phyloP scores from a whole-genome alignment of 2,329 filamentous ascomycete genomes.

The Pseudogymnoascus sp. region DNA sequence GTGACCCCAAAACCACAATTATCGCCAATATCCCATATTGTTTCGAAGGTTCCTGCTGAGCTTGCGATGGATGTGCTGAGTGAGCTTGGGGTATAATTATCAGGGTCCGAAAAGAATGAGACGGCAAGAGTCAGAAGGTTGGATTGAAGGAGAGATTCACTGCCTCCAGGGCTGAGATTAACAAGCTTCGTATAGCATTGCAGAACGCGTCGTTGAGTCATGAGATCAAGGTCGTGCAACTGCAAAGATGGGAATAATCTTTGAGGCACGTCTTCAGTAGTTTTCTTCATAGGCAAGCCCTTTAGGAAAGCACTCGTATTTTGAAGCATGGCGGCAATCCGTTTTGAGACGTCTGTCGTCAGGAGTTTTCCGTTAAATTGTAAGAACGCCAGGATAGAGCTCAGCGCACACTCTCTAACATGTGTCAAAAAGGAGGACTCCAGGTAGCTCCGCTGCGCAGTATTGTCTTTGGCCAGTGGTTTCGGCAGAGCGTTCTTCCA shows the following conservation, averaged over 20 bases:
- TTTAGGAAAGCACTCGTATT: slow-evolving; percentile 89
- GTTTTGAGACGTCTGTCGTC: slow-evolving; percentile 88
- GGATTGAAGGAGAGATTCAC: slow-evolving; percentile 81
- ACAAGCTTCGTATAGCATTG: slow-evolving; percentile 93
- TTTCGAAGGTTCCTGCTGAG: slow-evolving; percentile 83
- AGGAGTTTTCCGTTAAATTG: slow-evolving; percentile 88
- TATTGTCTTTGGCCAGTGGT: slow-evolving; percentile 87
- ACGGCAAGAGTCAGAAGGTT: slow-evolving; percentile 86
- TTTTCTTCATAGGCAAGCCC: slow-evolving; percentile 74
- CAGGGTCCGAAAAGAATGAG: slow-evolving; percentile 86
- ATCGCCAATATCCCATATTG: slow-evolving; percentile 89
- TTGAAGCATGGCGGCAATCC: slow-evolving; percentile 89
- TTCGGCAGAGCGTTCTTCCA: slow-evolving; percentile 98
- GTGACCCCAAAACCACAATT: slow-evolving; percentile 94
- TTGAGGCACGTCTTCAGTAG: slow-evolving; percentile 78
- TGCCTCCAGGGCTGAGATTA: slow-evolving; percentile 78
- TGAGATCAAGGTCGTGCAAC: slow-evolving; percentile 81
- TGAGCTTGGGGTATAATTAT: slow-evolving; percentile 77
- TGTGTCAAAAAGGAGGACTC: slow-evolving; percentile 92
- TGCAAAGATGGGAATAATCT: slow-evolving; percentile 79
- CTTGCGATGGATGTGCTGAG: slow-evolving; percentile 87
- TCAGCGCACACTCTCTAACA: slow-evolving; percentile 87
- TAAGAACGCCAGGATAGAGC: slow-evolving; percentile 85
- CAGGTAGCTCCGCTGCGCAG: slow-evolving; percentile 71
- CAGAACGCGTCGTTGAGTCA: slow-evolving; percentile 86